Evolutionary conservation across 2,329 filamentous ascomycete species (phyloP).

Genomic region (Fusarium guadeloupense): DNA sequence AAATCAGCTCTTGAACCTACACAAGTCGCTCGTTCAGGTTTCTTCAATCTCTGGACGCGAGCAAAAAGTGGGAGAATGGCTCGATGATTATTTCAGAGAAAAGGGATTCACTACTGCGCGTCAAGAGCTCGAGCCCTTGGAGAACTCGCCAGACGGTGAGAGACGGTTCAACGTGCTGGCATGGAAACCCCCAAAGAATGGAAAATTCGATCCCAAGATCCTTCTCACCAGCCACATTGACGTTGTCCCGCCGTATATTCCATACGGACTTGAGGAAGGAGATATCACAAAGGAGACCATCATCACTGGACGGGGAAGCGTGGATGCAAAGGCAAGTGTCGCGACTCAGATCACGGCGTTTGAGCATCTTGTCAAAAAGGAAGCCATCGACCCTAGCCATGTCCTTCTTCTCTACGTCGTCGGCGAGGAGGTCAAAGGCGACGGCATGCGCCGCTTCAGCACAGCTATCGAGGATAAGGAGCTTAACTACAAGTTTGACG

Average conservation of each 20-base stretch:
- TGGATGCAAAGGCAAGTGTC: constrained; percentile 75
- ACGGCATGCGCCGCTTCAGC: constrained; percentile 76
- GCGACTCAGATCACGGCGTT: constrained; percentile 79
- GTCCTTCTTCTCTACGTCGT: constrained; percentile 75
- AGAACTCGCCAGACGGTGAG: constrained; percentile 43
- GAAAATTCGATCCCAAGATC: constrained; percentile 61
- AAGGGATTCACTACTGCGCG: constrained; percentile 56
- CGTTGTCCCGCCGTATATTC: constrained; percentile 76
- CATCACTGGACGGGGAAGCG: constrained; percentile 78
- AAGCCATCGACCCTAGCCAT: constrained; percentile 57
- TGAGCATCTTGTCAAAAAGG: constrained; percentile 58
- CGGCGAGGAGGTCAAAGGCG: constrained; percentile 82
- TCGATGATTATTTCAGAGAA: constrained; percentile 70
- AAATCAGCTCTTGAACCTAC: constrained; percentile 71
- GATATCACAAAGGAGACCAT: constrained; percentile 55
- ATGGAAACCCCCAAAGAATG: constrained; percentile 61
- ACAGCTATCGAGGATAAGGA: constrained; percentile 46
- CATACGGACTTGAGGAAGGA: constrained; percentile 67
- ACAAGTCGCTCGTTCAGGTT: constrained; percentile 77
- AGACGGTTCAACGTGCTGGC: constrained; percentile 78
- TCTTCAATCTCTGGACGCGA: constrained; percentile 78
- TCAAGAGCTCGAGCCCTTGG: constrained; percentile 51
- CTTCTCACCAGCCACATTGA: constrained; percentile 87
- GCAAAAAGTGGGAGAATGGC: constrained; percentile 71
- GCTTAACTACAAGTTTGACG: constrained; percentile 58